Evolutionary conservation across 129 eudicot species (phyloP), one percentile per base, ranked within the genome.

Genomic region (Escallonia rubra): DNA sequence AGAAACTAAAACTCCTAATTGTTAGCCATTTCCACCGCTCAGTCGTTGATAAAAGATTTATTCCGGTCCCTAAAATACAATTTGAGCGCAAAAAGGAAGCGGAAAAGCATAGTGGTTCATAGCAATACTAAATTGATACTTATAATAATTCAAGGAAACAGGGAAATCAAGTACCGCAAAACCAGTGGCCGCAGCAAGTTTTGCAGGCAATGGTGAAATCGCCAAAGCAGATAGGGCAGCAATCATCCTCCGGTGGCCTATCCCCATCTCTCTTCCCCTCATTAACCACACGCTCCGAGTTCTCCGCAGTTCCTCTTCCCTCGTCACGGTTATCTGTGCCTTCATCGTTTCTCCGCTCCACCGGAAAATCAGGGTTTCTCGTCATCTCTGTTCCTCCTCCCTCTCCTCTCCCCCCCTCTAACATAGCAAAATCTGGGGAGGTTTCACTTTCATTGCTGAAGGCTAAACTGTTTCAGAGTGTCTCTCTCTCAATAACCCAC

Each of bases 131-230:
- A 5, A 9, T 46, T 46, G 6, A 46, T 5, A 46, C 50, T 5
- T 2, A 6, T 9, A 46, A 46, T 8, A 46, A 5, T 46, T 46
- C 10, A 46, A 52, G 3, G 57, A 8, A 52, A 52, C 9, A 11
- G 57, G 13, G n/a, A 52, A 11, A 52, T 11, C 3, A 52, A 57
- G 15, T 72, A 54, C 82, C 77, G 15, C 82, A 77, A 61, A 66
- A 77, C 82, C 77, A 77, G 68, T 77, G 82, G 12, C 82, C 77
- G 15, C 82, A 77, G 46, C 72, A 66, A 3, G 77, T 71, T 56
- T 43, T 77, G 66, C 82, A 77, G 3, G 82, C 72, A 14, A 77
- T 46, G 59, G 66, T 59, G 73, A 71, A 77, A 5, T 51, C 39
- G 14, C 45, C 82, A 40, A 77, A 72, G 66, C 82, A 77, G 39